Base-by-base conservation (phyloP, 2,329 filamentous ascomycete genomes). In the Verruconis gallopava region DNA sequence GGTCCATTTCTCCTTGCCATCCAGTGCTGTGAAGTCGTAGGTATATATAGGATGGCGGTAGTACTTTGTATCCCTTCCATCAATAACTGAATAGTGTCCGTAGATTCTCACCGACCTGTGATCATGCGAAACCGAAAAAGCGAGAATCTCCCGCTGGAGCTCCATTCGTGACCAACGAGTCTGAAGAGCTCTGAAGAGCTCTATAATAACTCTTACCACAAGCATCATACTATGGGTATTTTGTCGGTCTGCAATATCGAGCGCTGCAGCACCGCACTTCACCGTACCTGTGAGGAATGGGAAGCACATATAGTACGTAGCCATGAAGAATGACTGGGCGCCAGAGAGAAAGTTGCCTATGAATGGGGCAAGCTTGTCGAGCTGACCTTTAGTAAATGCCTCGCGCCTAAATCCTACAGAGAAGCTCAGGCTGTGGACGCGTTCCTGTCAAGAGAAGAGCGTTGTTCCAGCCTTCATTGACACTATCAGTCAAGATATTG, bases 261-360 rank as follows among this genome's bases (percentile, higher is more conserved):
- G n/a, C n/a, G n/a, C n/a, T n/a, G n/a, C n/a, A n/a, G n/a, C n/a
- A n/a, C n/a, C n/a, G n/a, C n/a, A 67, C 50, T 69, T 69, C 1
- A 69, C 65, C 49, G 72, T 64, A 50, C 60, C 67, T 0, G 62
- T 62, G 0, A 72, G 53, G 47, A 71, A 72, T 2, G 66, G 66
- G 47, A 73, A 69, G 53, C 63, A 66, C 56, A 71, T 68, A 4
- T 61, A 53, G 41, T 58, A 64, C 9, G 63, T 71, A 5, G 50
- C 61, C 55, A 66, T 64, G 41, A 70, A 67, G 46, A 52, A 60
- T 15, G 60, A 70, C 39, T 50, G 50, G 42, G 63, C 55, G 12
- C 53, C 52, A 21, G 39, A 30, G 19, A 56, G 33, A 5, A 53
- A 52, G 22, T 64, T 49, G 22, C 51, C 48, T 37, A 53, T 39